phyloP scores from a whole-genome alignment of 768 basidiomycete species.

The Lanmaoa rubissima region DNA sequence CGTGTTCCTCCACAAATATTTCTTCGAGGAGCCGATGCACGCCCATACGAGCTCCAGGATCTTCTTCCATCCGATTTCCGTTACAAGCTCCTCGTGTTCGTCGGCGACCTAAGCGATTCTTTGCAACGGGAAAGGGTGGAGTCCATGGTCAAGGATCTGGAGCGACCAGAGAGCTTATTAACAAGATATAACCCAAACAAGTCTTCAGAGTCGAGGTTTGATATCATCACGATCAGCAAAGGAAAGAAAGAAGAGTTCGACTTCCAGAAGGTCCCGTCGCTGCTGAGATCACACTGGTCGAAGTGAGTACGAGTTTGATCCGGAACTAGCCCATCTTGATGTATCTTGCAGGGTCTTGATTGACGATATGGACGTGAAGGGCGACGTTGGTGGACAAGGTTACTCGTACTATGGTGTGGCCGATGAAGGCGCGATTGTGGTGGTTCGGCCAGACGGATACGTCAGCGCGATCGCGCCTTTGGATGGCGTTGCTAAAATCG shows the following conservation, averaged over 20 bases:
- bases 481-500: conserved; percentile 35
- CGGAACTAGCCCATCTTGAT: neutral
- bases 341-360: conserved; percentile 47
- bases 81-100: conserved; percentile 49
- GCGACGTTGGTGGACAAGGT: conserved; percentile 48
- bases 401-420: conserved; percentile 52
- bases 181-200: conserved; percentile 19
- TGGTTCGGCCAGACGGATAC: conserved; percentile 47
- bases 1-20: conserved; percentile 48
- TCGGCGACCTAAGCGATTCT: conserved; percentile 32
- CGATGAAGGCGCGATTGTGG: conserved; percentile 26
- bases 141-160: conserved; percentile 28
- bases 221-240: conserved; percentile 28
- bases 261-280: conserved; percentile 30
- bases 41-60: conserved; percentile 50
- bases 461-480: conserved; percentile 56
- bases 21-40: conserved; percentile 45
- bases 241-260: conserved; percentile 34
- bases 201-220: conserved; percentile 32
- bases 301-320: conserved; percentile 30
- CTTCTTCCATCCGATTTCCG: conserved; percentile 45
- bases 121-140: conserved; percentile 26
- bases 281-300: conserved; percentile 41
- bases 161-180: conserved; percentile 26
- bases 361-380: conserved; percentile 51